phyloP scores from a whole-genome alignment of 306 rosid species.

The Mucuna pruriens region DNA sequence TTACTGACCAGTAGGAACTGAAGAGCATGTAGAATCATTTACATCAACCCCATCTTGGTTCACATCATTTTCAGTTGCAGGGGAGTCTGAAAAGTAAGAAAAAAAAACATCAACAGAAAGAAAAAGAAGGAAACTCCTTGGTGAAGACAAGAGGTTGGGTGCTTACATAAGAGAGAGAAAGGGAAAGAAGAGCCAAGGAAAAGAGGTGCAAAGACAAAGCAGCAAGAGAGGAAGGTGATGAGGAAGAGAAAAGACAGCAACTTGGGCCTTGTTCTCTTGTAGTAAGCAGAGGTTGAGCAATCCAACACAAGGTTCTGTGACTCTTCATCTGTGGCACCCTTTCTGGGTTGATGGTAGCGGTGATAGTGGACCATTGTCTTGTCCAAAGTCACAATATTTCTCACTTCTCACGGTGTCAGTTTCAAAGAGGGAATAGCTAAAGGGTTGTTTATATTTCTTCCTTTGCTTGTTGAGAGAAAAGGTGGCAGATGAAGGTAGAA shows the following conservation, averaged over 20 bases:
- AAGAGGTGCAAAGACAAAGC: conserved; percentile 57
- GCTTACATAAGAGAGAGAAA: conserved; percentile 56
- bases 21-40: conserved; percentile 59
- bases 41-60: conserved; percentile 42
- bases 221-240: conserved; percentile 64
- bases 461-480: not conserved
- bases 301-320: conserved; percentile 54
- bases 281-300: conserved; percentile 46
- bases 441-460: not conserved
- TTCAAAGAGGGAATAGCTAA: not conserved
- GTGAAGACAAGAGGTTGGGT: not conserved
- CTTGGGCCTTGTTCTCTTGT: conserved; percentile 68
- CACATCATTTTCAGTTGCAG: conserved; percentile 44
- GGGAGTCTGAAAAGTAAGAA: conserved; percentile 53
- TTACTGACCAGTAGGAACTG: conserved; percentile 60
- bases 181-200: conserved; percentile 53
- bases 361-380: conserved; percentile 62
- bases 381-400: conserved; percentile 9
- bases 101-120: conserved; percentile 18
- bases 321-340: conserved; percentile 49
- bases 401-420: not conserved
- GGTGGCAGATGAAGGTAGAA: not conserved
- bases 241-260: conserved; percentile 60
- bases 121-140: not conserved
- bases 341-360: conserved; percentile 58